Base-by-base conservation (phyloP, 371 early-diverging fungal genomes). In the Mucor lusitanicus region DNA sequence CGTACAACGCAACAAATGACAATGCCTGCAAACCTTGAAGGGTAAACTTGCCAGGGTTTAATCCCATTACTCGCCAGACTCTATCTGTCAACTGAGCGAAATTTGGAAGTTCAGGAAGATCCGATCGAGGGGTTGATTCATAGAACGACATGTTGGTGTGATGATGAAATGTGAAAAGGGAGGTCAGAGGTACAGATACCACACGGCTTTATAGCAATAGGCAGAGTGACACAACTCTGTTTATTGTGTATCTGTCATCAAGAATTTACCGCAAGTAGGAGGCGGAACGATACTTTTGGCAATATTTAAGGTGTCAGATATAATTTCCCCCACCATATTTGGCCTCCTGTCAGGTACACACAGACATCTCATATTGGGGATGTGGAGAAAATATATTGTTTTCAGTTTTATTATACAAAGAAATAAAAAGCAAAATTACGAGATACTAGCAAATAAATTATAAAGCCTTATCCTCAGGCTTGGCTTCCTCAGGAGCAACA, bases 31-130 rank as follows among this genome's bases (percentile, higher is more conserved):
- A 59, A 86, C 88, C 94, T 80, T 93, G 93, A 6, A 94, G 78
- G 4, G 94, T 93, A 46, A 92, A 91, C 57, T 82, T 83, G 15
- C 91, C 88, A 0, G 94, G 93, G 68, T 94, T 94, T n/a, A 89
- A 76, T 12, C 92, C 94, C 32, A 90, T 83, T 40, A 94, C 78
- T 15, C 88, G 78, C 61, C 81, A 72, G 6, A 88, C 88, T 69
- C 81, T 74, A 17, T 78, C 74, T 8, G 86, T 83, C 19, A 87
- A 72, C 40, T 77, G 77, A 11, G 75, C 63, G 61, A 86, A 81
- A 57, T 75, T 61, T 30, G 88, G 85, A 23, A 54, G 78, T 54
- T 21, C 4, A n/a, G 73, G 73, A 32, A 73, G 73, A 55, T 66
- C 64, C 9, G 25, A 40, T 64, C 64, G 64, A 13, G 55, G 19